Base-by-base conservation (phyloP, 768 basidiomycete species). In the Boletus edulis region DNA sequence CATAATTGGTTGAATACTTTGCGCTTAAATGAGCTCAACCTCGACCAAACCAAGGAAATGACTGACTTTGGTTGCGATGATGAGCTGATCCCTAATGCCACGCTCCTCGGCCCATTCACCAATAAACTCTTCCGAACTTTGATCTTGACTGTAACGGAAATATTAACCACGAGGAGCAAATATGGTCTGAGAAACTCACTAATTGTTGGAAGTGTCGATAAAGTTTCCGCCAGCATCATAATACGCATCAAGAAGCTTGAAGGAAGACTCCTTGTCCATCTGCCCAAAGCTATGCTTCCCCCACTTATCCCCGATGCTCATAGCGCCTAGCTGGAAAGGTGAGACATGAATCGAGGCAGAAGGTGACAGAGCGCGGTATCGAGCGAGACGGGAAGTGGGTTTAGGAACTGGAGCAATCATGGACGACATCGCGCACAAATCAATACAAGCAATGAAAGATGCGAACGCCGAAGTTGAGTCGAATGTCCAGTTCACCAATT, bases 71-170 rank as follows among this genome's bases (percentile, higher is more conserved):
- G 79, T 77, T 0, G 79, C 79, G 32, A 79, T 65, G 58, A 80
- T 68, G 12, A 81, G 71, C 50, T 78, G 76, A 56, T 81, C 76
- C 35, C 80, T 68, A 51, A 73, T 71, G 1, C 66, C 69, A 24
- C 76, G 68, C 34, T 59, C 49, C 57, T 76, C 72, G 63, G 76
- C 76, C 78, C 80, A 81, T 60, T 80, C 80, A 8, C 80, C 80
- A n/a, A 81, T 71, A 61, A 78, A 76, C 49, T 58, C 56, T 62
- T 87, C 84, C 3, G 80, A 82, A n/a, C 75, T 62, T 55, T 79
- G 83, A 56, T 82, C 75, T 59, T 85, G 81, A 49, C 76, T 80
- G 42, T 13, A 15, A 31, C 22, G 32, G 20, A 14, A 29, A 22
- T 22, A n/a, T 22, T 10, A 12, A 41, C 11, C 20, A 12, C 4